Percentiles rank a stretch among this genome's conserved stretches.
Evolutionary conservation across 1,139 yeast species (phyloP).

Genomic region (Candida dubliniensis): DNA sequence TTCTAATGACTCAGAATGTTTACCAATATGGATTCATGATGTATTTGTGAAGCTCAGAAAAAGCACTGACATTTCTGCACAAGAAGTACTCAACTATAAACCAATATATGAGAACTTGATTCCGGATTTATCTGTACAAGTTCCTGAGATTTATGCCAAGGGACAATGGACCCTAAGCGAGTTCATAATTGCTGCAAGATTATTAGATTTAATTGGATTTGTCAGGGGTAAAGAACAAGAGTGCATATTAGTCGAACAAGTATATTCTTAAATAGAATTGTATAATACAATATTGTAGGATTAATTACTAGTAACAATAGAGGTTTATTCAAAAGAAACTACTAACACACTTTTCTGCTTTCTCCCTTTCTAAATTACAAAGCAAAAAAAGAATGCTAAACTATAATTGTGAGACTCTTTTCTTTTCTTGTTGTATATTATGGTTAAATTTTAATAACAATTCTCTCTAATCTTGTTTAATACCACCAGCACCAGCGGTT

Average conservation of each 20-base stretch:
- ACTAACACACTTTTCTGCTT: background rate
- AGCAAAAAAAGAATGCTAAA: too few species aligned
- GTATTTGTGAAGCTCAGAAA: slow-evolving; percentile 42
- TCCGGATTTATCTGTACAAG: slow-evolving; percentile 49
- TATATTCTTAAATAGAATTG: background rate
- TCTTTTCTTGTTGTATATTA: background rate
- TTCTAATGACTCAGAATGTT: slow-evolving; percentile 28
- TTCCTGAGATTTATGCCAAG: slow-evolving; percentile 59
- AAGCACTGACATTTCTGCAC: slow-evolving; percentile 36
- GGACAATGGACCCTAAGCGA: slow-evolving; percentile 68
- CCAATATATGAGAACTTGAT: slow-evolving; percentile 56
- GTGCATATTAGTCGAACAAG: slow-evolving; percentile 46
- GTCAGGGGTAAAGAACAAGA: slow-evolving; percentile 61
- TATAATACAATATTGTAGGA: too few species aligned
- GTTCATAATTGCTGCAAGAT: slow-evolving; percentile 58
- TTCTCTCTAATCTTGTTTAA: slow-evolving; percentile 71
- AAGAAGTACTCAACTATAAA: slow-evolving; percentile 56
- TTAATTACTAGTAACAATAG: too few species aligned
- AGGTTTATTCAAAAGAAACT: too few species aligned
- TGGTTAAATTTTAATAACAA: background rate
- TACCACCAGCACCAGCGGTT: slow-evolving; percentile 83
- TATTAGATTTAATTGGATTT: slow-evolving; percentile 59
- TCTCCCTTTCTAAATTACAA: background rate
- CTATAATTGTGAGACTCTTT: too few species aligned
- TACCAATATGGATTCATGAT: slow-evolving; percentile 55